Base-by-base conservation (phyloP, 2,329 filamentous ascomycete species). In the Aspergillus melleus region DNA sequence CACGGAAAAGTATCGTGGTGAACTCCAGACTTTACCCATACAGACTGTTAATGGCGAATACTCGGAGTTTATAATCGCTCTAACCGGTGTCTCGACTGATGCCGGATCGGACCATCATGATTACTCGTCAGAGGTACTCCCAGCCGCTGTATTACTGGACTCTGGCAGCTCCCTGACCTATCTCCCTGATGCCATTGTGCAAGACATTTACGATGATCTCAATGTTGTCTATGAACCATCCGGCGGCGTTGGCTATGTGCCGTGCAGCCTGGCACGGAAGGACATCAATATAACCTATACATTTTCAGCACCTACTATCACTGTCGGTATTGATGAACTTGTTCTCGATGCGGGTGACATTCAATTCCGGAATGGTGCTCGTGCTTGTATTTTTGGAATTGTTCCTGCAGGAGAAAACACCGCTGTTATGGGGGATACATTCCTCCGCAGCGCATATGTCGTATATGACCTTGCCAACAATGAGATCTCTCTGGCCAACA, bases 11-110 rank as follows among this genome's bases (percentile, higher is more conserved):
- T 93, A 85, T 71, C 70, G 76, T 2, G 90, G 88, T 20, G 71
- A 80, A 4, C 80, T 94, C 30, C 73, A 85, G 60, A 90, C 88
- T 0, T 74, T 94, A 1, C 90, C 90, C 2, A 79, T 94, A 55
- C 84, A 90, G 68, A 77, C 70, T 50, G 65, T 73, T 76, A 70
- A 76, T 26, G 82, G 83, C 46, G 68, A 74, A 20, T 88, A 81
- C 68, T 78, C 80, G 55, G 85, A 90, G 68, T 89, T 93, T 68
- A 78, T 88, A 59, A 84, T 94, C 70, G 89, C 88, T 19, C 74
- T 93, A 59, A 91, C 88, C 1, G 80, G 77, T 1, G 63, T 93
- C 16, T 29, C 73, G 85, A 32, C 76, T 49, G 61, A 66, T 58
- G 69, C 68, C 19, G 60, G 65, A 5, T 70, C 70, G 3, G 54